These are phyloP conservation scores for Schizophyllum amplum DNA, from an alignment of 1,284 basidiomycete species.

Conservation along the genomic window DNA sequence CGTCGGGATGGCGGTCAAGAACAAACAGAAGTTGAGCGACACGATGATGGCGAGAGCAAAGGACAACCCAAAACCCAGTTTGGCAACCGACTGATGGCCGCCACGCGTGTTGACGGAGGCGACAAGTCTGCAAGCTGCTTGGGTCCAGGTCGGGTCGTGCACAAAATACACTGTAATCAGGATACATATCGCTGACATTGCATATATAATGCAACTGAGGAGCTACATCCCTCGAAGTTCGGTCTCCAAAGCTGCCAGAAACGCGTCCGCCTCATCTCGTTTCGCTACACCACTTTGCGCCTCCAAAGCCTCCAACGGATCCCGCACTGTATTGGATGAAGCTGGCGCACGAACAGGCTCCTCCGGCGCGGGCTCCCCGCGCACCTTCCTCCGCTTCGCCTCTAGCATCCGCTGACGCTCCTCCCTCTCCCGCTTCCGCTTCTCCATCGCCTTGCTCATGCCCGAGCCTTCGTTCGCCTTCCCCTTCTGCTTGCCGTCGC, in stretches of 20 bases:
- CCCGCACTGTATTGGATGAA: conserved; percentile 12
- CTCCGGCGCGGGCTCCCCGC: conserved; percentile 1
- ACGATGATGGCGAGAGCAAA: background rate
- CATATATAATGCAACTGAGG: too few relatives aligned
- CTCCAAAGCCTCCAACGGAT: conserved; percentile 48
- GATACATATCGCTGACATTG: too few relatives aligned
- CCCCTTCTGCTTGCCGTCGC: conserved; percentile 4
- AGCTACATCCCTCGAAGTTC: conserved; percentile 25
- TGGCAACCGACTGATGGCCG: background rate
- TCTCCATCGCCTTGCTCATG: conserved; percentile 62
- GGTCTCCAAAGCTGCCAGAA: conserved; percentile 52
- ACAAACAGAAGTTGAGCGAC: background rate
- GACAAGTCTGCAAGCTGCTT: too few relatives aligned
- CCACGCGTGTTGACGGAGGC: background rate
- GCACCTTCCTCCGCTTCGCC: conserved; percentile 68
- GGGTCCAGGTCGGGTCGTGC: too few relatives aligned
- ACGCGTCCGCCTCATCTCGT: conserved; percentile 45
- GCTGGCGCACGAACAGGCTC: background rate
- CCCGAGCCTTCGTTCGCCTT: conserved; percentile 5
- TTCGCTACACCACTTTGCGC: conserved; percentile 24
- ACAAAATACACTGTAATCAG: too few relatives aligned
- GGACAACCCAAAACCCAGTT: background rate
- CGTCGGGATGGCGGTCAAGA: too few relatives aligned
- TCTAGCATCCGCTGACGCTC: conserved; percentile 72
- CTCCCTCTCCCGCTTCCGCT: conserved; percentile 73